phyloP scores from a whole-genome alignment of 805 yeast genomes.

The Cyberlindnera americana region DNA sequence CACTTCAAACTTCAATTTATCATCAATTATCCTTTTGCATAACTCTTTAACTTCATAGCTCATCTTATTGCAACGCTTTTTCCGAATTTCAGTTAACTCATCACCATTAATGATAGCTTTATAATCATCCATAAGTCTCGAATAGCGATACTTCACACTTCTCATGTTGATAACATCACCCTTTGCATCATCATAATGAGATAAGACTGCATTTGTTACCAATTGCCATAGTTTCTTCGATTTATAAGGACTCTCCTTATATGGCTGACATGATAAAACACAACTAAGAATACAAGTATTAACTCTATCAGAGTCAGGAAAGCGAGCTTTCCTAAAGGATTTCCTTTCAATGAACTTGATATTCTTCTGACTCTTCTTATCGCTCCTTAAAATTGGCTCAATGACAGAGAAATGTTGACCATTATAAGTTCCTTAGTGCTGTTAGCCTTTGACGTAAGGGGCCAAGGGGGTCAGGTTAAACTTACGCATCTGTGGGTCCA shows the following conservation, averaged over 20 bases:
- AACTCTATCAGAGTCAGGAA: background rate
- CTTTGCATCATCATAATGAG: background rate
- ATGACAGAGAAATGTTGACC: no score
- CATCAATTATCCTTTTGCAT: no score
- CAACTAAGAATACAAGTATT: background rate
- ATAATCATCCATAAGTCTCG: background rate
- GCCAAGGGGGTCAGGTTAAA: no score
- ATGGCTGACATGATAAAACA: slow-evolving; percentile 2
- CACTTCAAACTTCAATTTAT: no score
- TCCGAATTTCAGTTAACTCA: background rate
- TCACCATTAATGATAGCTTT: background rate
- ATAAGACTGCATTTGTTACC: no score
- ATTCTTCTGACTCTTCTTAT: no score
- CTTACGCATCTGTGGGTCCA: slow-evolving; percentile 5
- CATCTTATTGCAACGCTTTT: background rate
- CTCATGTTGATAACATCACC: background rate
- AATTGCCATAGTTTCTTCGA: no score
- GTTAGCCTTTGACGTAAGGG: no score
- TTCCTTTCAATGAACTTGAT: no score
- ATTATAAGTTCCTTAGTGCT: no score
- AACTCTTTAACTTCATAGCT: background rate
- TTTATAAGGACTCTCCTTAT: background rate
- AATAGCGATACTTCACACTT: slow-evolving; percentile 3
- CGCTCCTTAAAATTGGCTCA: no score
- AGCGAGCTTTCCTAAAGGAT: background rate